phyloP scores from a whole-genome alignment of 805 yeast species.

The Saccharomycopsis olivae region DNA sequence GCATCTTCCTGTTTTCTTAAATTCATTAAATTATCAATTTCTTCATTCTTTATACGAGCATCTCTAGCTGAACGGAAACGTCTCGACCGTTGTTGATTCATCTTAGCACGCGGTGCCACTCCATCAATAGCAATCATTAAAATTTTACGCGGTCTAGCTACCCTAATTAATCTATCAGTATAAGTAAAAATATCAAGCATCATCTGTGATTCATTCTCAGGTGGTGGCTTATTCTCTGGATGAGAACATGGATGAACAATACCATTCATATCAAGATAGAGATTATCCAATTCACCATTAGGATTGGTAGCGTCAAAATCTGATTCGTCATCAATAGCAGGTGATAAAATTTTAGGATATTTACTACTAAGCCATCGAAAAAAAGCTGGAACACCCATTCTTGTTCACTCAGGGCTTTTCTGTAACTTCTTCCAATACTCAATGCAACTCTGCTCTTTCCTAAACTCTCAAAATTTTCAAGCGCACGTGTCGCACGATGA shows the following conservation, averaged over 20 bases:
- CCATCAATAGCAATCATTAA: conserved; percentile 97
- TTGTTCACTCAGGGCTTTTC: too few relatives aligned
- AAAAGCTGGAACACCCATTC: conserved; percentile 95
- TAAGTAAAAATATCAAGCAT: conserved; percentile 85
- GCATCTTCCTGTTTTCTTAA: conserved; percentile 30
- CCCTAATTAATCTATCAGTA: conserved; percentile 80
- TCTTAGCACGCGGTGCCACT: conserved; percentile 96
- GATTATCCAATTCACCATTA: conserved; percentile 90
- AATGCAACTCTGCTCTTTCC: too few relatives aligned
- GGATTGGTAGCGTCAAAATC: conserved; percentile 72
- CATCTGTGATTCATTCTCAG: conserved; percentile 96
- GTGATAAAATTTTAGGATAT: conserved; percentile 89
- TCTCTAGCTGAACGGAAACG: conserved; percentile 88
- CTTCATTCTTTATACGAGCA: conserved; percentile 69
- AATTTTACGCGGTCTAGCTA: conserved; percentile 93
- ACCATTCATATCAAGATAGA: conserved; percentile 97
- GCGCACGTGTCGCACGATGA: too few relatives aligned
- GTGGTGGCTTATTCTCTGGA: conserved; percentile 94
- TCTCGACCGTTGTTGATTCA: conserved; percentile 94
- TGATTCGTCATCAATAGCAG: conserved; percentile 70
- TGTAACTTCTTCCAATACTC: too few relatives aligned
- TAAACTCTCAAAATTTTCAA: too few relatives aligned
- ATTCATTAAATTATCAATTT: conserved; percentile 39
- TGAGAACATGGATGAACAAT: conserved; percentile 99
- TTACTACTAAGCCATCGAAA: conserved; percentile 92